phyloP scores from a whole-genome alignment of 2,329 filamentous ascomycete species.

The Aspergillus costaricaensis region DNA sequence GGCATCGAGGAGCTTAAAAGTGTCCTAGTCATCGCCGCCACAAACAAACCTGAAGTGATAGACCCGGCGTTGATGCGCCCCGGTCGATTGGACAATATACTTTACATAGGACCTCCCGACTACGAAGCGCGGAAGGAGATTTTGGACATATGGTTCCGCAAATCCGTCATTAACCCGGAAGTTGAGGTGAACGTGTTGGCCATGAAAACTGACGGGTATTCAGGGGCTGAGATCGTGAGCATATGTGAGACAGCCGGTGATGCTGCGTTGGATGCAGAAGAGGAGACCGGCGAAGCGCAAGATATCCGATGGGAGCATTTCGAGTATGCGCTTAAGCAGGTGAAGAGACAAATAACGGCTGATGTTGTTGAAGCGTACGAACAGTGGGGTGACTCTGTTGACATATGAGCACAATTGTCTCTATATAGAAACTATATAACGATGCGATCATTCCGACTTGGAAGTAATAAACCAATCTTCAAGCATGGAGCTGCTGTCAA shows the following conservation, averaged over 20 bases:
- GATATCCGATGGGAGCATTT: constrained; percentile 48
- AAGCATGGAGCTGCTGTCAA: no score
- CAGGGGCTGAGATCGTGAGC: constrained; percentile 77
- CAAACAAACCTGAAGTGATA: constrained; percentile 83
- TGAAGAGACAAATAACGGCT: constrained; percentile 61
- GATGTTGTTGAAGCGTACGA: constrained; percentile 62
- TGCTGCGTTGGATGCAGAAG: constrained; percentile 55
- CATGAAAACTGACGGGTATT: constrained; percentile 70
- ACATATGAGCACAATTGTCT: not conserved
- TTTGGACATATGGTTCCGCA: constrained; percentile 66
- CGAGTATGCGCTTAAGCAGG: constrained; percentile 44
- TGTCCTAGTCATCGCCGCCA: constrained; percentile 86
- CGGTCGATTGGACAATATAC: constrained; percentile 78
- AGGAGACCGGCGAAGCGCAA: constrained; percentile 42
- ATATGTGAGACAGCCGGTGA: constrained; percentile 57
- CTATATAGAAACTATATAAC: not conserved
- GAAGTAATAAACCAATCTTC: not conserved
- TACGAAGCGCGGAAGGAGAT: constrained; percentile 73
- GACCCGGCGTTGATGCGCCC: constrained; percentile 84
- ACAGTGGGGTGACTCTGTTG: constrained; percentile 48
- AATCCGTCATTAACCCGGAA: constrained; percentile 61
- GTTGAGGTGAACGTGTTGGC: constrained; percentile 69
- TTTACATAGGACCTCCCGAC: constrained; percentile 84
- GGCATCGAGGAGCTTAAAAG: constrained; percentile 83
- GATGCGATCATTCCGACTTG: not conserved